Percentiles rank a stretch among this genome's conserved stretches.
phyloP scores from a whole-genome alignment of 2,329 filamentous ascomycete genomes.

The Trichoderma simmonsii region DNA sequence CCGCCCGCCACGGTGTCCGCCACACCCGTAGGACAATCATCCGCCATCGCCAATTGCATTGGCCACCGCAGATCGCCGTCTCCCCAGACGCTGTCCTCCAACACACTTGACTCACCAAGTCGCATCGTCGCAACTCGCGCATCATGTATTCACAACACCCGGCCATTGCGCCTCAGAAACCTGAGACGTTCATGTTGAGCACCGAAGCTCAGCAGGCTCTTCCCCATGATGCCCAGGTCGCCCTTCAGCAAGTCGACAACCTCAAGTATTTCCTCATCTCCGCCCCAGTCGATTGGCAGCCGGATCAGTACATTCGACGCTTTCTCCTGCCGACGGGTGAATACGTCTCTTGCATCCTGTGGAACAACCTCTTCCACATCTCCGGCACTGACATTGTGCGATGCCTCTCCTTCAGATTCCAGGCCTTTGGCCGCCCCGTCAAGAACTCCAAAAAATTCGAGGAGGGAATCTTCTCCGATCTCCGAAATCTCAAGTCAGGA shows the following conservation, averaged over 20 bases:
- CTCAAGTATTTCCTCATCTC: constrained; percentile 99
- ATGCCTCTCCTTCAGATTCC: constrained; percentile 96
- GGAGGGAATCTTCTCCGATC: constrained; percentile 97
- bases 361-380: constrained; percentile 98
- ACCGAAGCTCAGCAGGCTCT: constrained; percentile 95
- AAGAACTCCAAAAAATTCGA: constrained; percentile 99
- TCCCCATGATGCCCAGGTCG: constrained; percentile 93
- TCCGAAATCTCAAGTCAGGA: constrained; percentile 96
- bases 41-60: constrained; percentile 17
- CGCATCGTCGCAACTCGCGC: constrained; percentile 21
- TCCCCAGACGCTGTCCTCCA: neutral
- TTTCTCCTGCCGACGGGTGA: constrained; percentile 96
- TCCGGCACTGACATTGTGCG: constrained; percentile 98
- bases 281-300: constrained; percentile 94
- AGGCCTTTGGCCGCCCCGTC: constrained; percentile 95
- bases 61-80: constrained; percentile 1
- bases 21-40: neutral
- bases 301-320: constrained; percentile 92
- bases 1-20: neutral
- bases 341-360: constrained; percentile 97
- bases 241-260: constrained; percentile 97
- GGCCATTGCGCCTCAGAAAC: constrained; percentile 90
- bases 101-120: neutral
- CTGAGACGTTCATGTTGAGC: constrained; percentile 98
- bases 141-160: constrained; percentile 80